These are phyloP conservation scores for Salvia sclarea DNA, from an alignment of 305 asterid species.

Conservation along the genomic window DNA sequence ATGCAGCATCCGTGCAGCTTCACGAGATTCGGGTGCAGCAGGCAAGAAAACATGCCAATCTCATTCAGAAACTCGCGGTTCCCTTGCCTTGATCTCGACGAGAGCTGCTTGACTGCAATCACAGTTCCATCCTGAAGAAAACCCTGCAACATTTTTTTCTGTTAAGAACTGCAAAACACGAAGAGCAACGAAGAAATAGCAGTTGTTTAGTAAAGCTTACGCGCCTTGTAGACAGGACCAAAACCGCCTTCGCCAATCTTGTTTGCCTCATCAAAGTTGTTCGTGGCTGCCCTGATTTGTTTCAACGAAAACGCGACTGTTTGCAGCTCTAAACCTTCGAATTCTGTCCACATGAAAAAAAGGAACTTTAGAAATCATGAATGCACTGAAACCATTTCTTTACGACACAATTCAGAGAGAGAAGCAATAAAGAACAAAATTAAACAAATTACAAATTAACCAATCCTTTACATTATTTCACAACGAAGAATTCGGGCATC, in stretches of 20 bases:
- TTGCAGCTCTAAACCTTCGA: conserved; percentile 64
- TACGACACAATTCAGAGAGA: too few relatives aligned
- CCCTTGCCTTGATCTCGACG: conserved; percentile 81
- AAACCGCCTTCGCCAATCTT: conserved; percentile 96
- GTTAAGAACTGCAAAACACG: neutral
- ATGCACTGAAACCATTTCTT: too few relatives aligned
- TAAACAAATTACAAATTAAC: too few relatives aligned
- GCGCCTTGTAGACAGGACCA: conserved; percentile 83
- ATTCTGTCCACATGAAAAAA: conserved; percentile 45
- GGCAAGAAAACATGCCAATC: conserved; percentile 86
- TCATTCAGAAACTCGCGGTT: conserved; percentile 84
- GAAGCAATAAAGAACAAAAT: too few relatives aligned
- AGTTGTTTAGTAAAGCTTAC: neutral
- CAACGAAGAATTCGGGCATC: conserved; percentile 11
- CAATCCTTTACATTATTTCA: too few relatives aligned
- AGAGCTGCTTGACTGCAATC: conserved; percentile 88
- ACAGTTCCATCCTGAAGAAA: conserved; percentile 65
- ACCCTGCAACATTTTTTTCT: conserved; percentile 54
- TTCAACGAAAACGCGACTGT: conserved; percentile 61
- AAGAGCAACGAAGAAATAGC: neutral
- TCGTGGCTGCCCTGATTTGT: conserved; percentile 74
- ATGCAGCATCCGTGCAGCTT: conserved; percentile 85
- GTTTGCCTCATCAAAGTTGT: conserved; percentile 60
- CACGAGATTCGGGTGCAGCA: conserved; percentile 88
- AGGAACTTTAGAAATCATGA: conserved; percentile 7